Conservation (phyloP, 345 rosid species). For the Bruguiera sexangula region DNA sequence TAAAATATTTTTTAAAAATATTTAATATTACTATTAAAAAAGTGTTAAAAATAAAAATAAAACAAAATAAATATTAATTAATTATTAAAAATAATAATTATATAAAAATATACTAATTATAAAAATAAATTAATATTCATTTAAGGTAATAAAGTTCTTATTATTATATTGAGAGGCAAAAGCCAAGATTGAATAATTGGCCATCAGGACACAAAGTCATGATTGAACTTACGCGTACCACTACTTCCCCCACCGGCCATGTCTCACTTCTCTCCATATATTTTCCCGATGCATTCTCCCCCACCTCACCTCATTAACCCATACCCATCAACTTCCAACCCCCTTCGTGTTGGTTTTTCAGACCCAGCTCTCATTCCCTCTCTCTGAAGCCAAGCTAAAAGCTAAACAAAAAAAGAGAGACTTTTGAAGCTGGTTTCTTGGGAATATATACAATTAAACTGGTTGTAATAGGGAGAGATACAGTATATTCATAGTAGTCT, state of each 20-base stretch:
- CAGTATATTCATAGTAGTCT: background rate
- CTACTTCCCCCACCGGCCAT: constrained; percentile 8
- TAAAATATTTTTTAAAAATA: too few species aligned
- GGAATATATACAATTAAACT: background rate
- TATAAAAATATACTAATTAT: too few species aligned
- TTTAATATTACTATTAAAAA: too few species aligned
- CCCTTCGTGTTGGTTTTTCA: constrained; percentile 15
- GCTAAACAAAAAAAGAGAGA: background rate
- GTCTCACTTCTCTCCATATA: constrained; percentile 42
- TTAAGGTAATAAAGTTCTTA: background rate
- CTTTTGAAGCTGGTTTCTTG: background rate
- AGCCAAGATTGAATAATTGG: constrained; percentile 56
- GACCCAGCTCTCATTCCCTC: constrained; percentile 3
- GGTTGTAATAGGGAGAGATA: too few species aligned
- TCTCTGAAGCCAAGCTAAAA: background rate
- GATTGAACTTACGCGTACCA: constrained; percentile 41
- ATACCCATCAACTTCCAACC: constrained; percentile 3
- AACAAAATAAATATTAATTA: too few species aligned
- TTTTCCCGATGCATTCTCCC: constrained; percentile 12
- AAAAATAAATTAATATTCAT: too few species aligned
- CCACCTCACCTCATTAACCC: background rate
- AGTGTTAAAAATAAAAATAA: too few species aligned
- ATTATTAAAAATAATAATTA: too few species aligned
- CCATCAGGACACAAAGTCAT: constrained; percentile 51
- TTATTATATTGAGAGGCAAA: constrained; percentile 33